Evolutionary conservation across 2,329 filamentous ascomycete genomes (phyloP).

Genomic region (Diaporthe citrichinensis): DNA sequence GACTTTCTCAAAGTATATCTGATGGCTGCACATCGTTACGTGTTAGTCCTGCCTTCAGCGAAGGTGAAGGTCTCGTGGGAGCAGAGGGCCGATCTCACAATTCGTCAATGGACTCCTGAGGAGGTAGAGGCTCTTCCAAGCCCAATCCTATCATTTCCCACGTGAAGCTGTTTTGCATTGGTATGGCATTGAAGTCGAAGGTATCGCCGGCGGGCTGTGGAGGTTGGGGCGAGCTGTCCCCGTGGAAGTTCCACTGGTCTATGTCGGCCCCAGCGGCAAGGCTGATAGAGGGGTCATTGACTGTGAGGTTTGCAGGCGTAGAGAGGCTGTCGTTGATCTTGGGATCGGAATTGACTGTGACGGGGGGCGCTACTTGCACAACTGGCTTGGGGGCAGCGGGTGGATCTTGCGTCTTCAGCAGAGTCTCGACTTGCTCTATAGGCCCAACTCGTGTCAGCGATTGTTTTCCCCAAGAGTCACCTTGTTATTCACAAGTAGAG

Average conservation of each 20-base stretch:
- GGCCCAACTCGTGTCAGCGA: conserved; percentile 34
- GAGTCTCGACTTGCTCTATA: conserved; percentile 90
- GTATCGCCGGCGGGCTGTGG: conserved; percentile 66
- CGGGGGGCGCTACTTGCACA: conserved; percentile 46
- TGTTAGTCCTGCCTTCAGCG: not conserved
- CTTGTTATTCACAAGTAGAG: not conserved
- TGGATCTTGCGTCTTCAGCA: conserved; percentile 84
- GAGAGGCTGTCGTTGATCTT: conserved; percentile 51
- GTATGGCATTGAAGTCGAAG: conserved; percentile 69
- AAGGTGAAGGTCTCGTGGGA: not conserved
- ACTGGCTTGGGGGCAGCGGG: conserved; percentile 35
- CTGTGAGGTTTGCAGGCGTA: conserved; percentile 56
- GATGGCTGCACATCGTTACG: conserved; percentile 67
- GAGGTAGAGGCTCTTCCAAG: conserved; percentile 71
- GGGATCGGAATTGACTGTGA: conserved; percentile 42
- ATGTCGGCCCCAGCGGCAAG: conserved; percentile 62
- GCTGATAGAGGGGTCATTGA: conserved; percentile 62
- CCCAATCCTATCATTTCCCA: conserved; percentile 82
- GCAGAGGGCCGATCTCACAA: conserved; percentile 64
- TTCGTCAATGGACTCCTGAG: conserved; percentile 81
- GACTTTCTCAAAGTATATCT: conserved; percentile 91
- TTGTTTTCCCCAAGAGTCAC: not conserved
- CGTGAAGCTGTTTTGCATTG: conserved; percentile 72
- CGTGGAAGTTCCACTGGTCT: conserved; percentile 69
- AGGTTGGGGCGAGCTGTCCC: conserved; percentile 62